A percentile compares a stretch with the other conserved stretches of the same genome.
These are phyloP conservation scores for Hygrophila difformis DNA, from an alignment of 257 asterid genomes.

Conservation along the genomic window DNA sequence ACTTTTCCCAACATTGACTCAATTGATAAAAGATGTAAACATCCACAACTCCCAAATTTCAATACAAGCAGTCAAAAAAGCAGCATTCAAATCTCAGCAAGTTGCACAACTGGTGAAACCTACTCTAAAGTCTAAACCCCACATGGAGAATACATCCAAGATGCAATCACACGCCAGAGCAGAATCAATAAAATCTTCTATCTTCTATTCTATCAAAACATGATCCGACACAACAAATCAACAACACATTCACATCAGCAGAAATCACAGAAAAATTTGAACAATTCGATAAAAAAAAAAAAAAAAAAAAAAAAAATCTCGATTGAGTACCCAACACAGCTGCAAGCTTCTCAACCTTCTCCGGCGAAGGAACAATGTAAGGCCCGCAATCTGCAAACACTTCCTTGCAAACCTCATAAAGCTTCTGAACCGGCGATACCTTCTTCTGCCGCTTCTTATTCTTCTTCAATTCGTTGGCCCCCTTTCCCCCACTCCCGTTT, in stretches of 20 bases:
- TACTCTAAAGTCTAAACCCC: neutral
- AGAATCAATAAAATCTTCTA: too few relatives aligned
- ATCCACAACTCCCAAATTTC: neutral
- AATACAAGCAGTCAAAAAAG: neutral
- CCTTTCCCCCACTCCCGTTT: constrained; percentile 38
- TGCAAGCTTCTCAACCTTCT: constrained; percentile 53
- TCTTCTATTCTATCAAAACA: too few relatives aligned
- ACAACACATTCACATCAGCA: too few relatives aligned
- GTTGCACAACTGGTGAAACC: constrained; percentile 1
- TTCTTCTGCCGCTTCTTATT: constrained; percentile 33
- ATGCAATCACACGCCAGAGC: constrained; percentile 1
- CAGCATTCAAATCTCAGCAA: neutral
- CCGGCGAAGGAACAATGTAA: constrained; percentile 66
- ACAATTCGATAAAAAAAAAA: too few relatives aligned
- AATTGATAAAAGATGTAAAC: too few relatives aligned
- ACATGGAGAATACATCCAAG: constrained; percentile 10
- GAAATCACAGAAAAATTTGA: too few relatives aligned
- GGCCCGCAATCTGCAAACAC: constrained; percentile 82
- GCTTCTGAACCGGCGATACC: constrained; percentile 45
- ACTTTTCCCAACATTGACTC: too few relatives aligned
- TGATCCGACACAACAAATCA: too few relatives aligned
- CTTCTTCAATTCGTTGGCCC: constrained; percentile 39
- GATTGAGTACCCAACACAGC: constrained; percentile 54
- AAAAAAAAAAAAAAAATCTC: too few relatives aligned
- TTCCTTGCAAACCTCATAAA: constrained; percentile 63